Conservation (phyloP, 2,329 filamentous ascomycete species). For the Delphinella strobiligena region DNA sequence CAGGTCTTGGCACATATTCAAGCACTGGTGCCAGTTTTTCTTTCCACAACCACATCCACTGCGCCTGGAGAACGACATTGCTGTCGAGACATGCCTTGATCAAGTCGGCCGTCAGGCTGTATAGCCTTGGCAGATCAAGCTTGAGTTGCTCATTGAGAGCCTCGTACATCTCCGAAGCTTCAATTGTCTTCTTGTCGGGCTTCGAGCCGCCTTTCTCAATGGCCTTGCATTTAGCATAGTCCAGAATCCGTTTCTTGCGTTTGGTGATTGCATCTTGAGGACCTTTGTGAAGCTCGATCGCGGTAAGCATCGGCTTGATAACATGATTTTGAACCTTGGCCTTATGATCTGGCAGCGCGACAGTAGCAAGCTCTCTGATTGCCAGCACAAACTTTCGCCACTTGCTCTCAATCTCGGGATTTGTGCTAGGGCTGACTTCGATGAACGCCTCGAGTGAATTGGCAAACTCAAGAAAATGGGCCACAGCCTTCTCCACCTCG, state of each 20-base stretch:
- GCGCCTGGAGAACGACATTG: slow-evolving; percentile 71
- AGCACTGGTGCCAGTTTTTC: slow-evolving; percentile 70
- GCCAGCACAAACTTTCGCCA: slow-evolving; percentile 86
- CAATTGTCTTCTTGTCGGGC: slow-evolving; percentile 70
- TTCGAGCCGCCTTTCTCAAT: slow-evolving; percentile 73
- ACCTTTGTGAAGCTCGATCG: slow-evolving; percentile 70
- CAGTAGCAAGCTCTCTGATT: slow-evolving; percentile 72
- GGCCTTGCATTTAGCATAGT: slow-evolving; percentile 72
- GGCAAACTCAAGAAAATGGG: slow-evolving; percentile 68
- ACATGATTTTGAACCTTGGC: slow-evolving; percentile 65
- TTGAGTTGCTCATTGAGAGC: slow-evolving; percentile 89
- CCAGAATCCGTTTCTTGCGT: slow-evolving; percentile 79
- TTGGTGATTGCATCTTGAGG: slow-evolving; percentile 88
- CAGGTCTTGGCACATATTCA: slow-evolving; percentile 37
- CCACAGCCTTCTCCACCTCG: slow-evolving; percentile 68
- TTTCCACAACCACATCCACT: slow-evolving; percentile 75
- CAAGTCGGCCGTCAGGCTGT: slow-evolving; percentile 66
- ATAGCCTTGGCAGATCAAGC: slow-evolving; percentile 78
- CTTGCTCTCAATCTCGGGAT: slow-evolving; percentile 82
- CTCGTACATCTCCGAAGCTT: slow-evolving; percentile 78
- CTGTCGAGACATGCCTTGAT: slow-evolving; percentile 73
- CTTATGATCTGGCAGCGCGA: slow-evolving; percentile 71
- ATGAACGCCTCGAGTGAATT: slow-evolving; percentile 75
- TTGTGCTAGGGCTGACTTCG: slow-evolving; percentile 53
- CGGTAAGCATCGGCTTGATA: slow-evolving; percentile 68